These are phyloP conservation scores for Angomonas ambiguus DNA, from an alignment of 208 protist species.

Conservation along the genomic window DNA sequence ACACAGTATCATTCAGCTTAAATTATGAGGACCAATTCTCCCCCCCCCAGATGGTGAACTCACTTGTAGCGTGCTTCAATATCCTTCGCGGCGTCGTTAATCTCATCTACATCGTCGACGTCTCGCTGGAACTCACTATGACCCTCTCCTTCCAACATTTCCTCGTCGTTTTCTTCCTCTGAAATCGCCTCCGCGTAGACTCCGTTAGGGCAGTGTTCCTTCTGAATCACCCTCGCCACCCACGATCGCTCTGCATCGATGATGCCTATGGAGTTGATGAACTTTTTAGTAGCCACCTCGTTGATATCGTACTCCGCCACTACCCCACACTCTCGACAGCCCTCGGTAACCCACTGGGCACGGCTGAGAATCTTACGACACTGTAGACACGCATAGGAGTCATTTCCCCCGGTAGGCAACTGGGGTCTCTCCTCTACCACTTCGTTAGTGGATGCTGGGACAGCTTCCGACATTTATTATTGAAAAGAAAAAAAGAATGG, in stretches of 20 bases:
- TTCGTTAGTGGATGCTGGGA: background rate
- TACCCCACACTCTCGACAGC: conserved; percentile 65
- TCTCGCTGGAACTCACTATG: background rate
- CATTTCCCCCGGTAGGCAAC: conserved; percentile 61
- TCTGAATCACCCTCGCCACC: conserved; percentile 79
- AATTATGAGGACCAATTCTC: no score
- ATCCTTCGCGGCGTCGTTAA: background rate
- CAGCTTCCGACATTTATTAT: conserved; percentile 1
- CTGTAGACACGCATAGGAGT: conserved; percentile 70
- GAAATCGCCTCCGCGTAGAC: conserved; percentile 71
- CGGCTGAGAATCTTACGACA: conserved; percentile 77
- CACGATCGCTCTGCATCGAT: conserved; percentile 79
- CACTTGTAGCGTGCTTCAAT: background rate
- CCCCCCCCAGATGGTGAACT: no score
- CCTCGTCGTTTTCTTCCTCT: conserved; percentile 40
- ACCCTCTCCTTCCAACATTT: conserved; percentile 10
- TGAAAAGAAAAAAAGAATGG: background rate
- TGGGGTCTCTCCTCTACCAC: conserved; percentile 58
- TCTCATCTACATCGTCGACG: background rate
- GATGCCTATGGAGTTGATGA: conserved; percentile 81
- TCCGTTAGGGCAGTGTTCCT: conserved; percentile 36
- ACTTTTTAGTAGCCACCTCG: conserved; percentile 74
- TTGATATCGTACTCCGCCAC: conserved; percentile 51
- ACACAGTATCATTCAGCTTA: no score
- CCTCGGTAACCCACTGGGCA: conserved; percentile 64